Percentiles rank a stretch among this genome's conserved stretches.
Conservation (phyloP, 441 rosid species). For the Theobroma grandiflorum region DNA sequence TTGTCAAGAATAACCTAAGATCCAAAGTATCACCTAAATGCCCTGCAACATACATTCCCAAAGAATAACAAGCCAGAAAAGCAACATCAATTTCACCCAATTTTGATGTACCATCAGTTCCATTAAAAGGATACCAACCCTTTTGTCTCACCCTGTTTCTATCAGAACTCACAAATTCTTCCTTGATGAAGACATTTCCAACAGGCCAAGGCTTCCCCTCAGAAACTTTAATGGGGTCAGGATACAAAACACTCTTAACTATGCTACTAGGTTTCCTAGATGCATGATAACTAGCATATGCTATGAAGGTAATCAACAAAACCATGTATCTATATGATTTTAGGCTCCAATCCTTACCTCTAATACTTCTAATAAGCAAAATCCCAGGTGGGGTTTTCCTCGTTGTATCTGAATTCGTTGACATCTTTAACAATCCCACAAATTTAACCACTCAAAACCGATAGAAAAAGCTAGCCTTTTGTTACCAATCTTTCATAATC, state of each 20-base stretch:
- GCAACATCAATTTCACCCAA: conserved; percentile 92
- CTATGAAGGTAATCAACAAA: conserved; percentile 75
- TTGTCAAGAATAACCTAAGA: conserved; percentile 75
- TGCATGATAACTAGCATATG: conserved; percentile 84
- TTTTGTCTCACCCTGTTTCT: conserved; percentile 14
- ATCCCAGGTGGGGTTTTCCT: conserved; percentile 82
- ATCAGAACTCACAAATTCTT: conserved; percentile 18
- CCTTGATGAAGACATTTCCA: conserved; percentile 54
- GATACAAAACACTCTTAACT: conserved; percentile 81
- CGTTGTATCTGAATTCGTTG: conserved; percentile 38
- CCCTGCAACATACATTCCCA: conserved; percentile 91
- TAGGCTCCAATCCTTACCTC: conserved; percentile 78
- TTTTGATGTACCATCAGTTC: conserved; percentile 62
- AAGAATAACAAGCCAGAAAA: conserved; percentile 85
- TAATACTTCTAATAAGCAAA: conserved; percentile 54
- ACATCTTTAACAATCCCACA: conserved; percentile 38
- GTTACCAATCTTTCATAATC: conserved; percentile 11
- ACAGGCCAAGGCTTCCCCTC: conserved; percentile 60
- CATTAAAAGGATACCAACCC: conserved; percentile 91
- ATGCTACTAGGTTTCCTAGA: conserved; percentile 93
- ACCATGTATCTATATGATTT: conserved; percentile 68
- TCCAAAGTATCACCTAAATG: conserved; percentile 93
- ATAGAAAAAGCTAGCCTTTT: background rate
- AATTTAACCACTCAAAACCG: conserved; percentile 18
- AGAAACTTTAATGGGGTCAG: conserved; percentile 33